These are phyloP conservation scores for Podospora bellae-mahoneyi DNA, from an alignment of 495 filamentous ascomycete genomes.

Conservation along the genomic window DNA sequence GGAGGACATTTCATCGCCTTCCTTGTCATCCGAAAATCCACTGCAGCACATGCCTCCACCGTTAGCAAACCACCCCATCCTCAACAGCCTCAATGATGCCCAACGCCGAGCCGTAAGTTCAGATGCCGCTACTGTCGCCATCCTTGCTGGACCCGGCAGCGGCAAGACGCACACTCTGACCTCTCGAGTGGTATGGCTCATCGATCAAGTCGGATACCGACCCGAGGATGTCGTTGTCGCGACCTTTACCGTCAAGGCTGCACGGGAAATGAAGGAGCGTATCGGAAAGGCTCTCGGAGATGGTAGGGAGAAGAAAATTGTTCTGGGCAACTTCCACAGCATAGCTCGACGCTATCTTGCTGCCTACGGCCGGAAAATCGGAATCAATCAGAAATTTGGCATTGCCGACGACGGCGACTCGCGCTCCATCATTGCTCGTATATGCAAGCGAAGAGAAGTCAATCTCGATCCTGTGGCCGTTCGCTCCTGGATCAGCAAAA, in stretches of 20 bases:
- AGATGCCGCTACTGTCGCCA: constrained; percentile 73
- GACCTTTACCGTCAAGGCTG: constrained; percentile 97
- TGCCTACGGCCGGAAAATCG: constrained; percentile 82
- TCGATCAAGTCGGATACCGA: constrained; percentile 69
- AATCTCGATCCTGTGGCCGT: constrained; percentile 67
- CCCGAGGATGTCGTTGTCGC: constrained; percentile 95
- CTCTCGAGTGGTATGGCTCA: constrained; percentile 89
- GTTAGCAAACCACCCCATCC: constrained; percentile 26
- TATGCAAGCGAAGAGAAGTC: constrained; percentile 69
- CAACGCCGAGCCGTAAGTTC: constrained; percentile 85
- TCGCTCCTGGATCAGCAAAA: constrained; percentile 74
- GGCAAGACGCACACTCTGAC: constrained; percentile 98
- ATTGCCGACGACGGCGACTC: constrained; percentile 89
- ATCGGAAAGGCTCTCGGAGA: constrained; percentile 76
- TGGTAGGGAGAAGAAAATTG: constrained; percentile 69
- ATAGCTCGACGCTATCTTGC: constrained; percentile 84
- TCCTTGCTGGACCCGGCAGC: constrained; percentile 76
- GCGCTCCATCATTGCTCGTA: constrained; percentile 70
- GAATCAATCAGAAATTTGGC: constrained; percentile 76
- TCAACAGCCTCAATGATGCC: constrained; percentile 76
- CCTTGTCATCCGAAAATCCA: not conserved
- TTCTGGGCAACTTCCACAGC: constrained; percentile 95
- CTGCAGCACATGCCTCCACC: constrained; percentile 11
- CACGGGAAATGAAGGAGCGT: constrained; percentile 90
- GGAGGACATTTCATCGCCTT: not conserved